Conservation (phyloP, 1,139 yeast genomes). For the Yamadazyma triangularis region DNA sequence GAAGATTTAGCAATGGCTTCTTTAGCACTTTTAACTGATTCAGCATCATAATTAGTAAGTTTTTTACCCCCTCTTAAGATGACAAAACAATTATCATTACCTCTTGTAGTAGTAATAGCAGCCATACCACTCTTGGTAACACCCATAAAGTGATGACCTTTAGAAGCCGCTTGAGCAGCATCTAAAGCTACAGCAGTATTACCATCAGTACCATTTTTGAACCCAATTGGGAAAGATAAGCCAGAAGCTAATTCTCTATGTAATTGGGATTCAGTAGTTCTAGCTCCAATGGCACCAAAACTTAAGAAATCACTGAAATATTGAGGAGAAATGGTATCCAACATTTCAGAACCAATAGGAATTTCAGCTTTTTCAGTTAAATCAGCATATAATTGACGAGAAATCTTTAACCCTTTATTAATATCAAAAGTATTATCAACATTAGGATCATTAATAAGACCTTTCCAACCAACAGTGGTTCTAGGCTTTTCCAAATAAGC, state of each 20-base stretch:
- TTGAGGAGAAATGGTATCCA: slow-evolving; percentile 98
- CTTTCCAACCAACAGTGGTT: slow-evolving; percentile 99
- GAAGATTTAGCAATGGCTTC: slow-evolving; percentile 38
- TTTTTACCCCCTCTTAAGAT: slow-evolving; percentile 94
- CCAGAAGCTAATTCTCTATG: slow-evolving; percentile 98
- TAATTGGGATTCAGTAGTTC: slow-evolving; percentile 97
- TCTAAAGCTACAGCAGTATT: slow-evolving; percentile 89
- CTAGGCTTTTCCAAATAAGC: slow-evolving; percentile 98
- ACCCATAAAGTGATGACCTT: slow-evolving; percentile 93
- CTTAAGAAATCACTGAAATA: slow-evolving; percentile 86
- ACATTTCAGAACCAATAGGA: slow-evolving; percentile 96
- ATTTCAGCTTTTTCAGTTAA: slow-evolving; percentile 66
- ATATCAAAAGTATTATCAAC: slow-evolving; percentile 89
- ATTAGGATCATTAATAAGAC: slow-evolving; percentile 94
- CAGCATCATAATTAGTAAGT: slow-evolving; percentile 88
- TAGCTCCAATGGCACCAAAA: slow-evolving; percentile 97
- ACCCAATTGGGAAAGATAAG: slow-evolving; percentile 94
- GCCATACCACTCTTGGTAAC: slow-evolving; percentile 96
- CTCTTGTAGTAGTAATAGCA: slow-evolving; percentile 93
- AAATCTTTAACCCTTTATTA: slow-evolving; percentile 86
- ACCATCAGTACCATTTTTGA: slow-evolving; percentile 98
- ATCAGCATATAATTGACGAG: slow-evolving; percentile 82
- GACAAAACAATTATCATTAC: slow-evolving; percentile 84
- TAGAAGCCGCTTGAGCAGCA: slow-evolving; percentile 88
- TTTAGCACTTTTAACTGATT: slow-evolving; percentile 73